These are phyloP conservation scores for Talaromyces sp. DNA, from an alignment of 2,329 filamentous ascomycete species.

Conservation along the genomic window DNA sequence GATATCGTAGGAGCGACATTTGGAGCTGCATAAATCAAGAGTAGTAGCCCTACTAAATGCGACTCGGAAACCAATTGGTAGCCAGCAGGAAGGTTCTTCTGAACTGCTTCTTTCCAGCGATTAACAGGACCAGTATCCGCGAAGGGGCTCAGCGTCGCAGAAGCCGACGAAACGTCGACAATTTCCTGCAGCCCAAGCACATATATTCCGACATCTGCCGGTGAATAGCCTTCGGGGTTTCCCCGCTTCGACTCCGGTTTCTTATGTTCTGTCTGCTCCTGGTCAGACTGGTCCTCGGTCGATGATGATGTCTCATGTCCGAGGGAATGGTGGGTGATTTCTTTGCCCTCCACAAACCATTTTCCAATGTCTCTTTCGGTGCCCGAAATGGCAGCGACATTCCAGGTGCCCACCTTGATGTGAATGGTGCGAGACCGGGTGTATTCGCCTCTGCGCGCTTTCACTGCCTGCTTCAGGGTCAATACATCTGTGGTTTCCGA, in stretches of 20 bases:
- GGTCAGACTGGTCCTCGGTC: conserved; percentile 12
- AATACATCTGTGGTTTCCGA: conserved; percentile 23
- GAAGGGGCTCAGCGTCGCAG: conserved; percentile 71
- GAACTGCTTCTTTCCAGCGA: conserved; percentile 75
- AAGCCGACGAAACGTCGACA: conserved; percentile 74
- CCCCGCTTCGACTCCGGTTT: conserved; percentile 38
- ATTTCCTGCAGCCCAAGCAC: conserved; percentile 89
- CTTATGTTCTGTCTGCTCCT: conserved; percentile 30
- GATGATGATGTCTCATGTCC: not conserved
- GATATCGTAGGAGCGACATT: conserved; percentile 68
- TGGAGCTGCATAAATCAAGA: conserved; percentile 81
- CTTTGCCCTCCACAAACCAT: conserved; percentile 81
- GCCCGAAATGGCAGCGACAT: conserved; percentile 77
- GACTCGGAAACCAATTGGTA: conserved; percentile 75
- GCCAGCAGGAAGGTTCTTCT: conserved; percentile 66
- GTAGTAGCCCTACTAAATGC: conserved; percentile 78
- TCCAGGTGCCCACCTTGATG: conserved; percentile 93
- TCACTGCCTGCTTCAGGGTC: conserved; percentile 56
- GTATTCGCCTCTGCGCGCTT: conserved; percentile 73
- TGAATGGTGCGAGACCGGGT: conserved; percentile 67
- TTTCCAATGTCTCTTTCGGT: conserved; percentile 81
- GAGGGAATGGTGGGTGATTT: conserved; percentile 26
- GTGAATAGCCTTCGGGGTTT: conserved; percentile 36
- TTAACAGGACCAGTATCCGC: conserved; percentile 65
- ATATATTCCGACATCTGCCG: conserved; percentile 76